Percentiles rank a stretch among this genome's conserved stretches.
phyloP scores from a whole-genome alignment of 768 basidiomycete genomes.

The Crepidotus variabilis region DNA sequence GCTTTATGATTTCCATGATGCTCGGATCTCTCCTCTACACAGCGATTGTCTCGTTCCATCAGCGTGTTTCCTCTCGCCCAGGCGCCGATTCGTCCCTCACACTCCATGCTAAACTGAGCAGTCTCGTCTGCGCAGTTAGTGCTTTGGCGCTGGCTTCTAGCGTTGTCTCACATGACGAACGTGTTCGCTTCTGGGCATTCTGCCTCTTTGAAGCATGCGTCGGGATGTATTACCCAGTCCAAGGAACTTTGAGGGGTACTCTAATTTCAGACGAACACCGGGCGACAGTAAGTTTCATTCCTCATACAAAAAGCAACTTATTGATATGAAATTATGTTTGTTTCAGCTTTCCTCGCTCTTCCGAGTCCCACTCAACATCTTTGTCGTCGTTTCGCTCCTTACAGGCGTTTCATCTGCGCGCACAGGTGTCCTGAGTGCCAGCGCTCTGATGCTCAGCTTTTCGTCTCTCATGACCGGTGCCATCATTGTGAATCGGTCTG shows the following conservation, averaged over 20 bases:
- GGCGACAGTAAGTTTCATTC: slow-evolving; percentile 51
- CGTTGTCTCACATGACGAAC: slow-evolving; percentile 39
- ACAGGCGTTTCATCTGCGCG: slow-evolving; percentile 68
- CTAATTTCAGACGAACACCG: slow-evolving; percentile 70
- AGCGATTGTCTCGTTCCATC: slow-evolving; percentile 35
- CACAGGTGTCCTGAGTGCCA: slow-evolving; percentile 52
- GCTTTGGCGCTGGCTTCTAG: slow-evolving; percentile 53
- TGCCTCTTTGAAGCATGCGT: slow-evolving; percentile 75
- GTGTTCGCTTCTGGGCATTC: slow-evolving; percentile 65
- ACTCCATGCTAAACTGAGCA: slow-evolving; percentile 65
- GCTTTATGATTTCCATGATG: slow-evolving; percentile 83
- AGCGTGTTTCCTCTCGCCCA: slow-evolving; percentile 7
- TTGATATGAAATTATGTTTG: background rate
- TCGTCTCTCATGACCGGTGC: slow-evolving; percentile 57
- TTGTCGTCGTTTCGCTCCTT: slow-evolving; percentile 66
- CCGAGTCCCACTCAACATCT: slow-evolving; percentile 71
- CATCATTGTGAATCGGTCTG: slow-evolving; percentile 37
- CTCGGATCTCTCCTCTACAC: slow-evolving; percentile 72
- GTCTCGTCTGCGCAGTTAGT: slow-evolving; percentile 55
- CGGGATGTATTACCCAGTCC: slow-evolving; percentile 77
- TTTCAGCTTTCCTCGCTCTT: slow-evolving; percentile 62
- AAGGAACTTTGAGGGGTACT: slow-evolving; percentile 67
- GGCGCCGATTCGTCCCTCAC: slow-evolving; percentile 40
- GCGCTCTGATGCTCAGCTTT: slow-evolving; percentile 52
- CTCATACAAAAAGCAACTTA: background rate